Evolutionary conservation across 305 asterid genomes (phyloP).

Genomic region (Fraxinus albicans): DNA sequence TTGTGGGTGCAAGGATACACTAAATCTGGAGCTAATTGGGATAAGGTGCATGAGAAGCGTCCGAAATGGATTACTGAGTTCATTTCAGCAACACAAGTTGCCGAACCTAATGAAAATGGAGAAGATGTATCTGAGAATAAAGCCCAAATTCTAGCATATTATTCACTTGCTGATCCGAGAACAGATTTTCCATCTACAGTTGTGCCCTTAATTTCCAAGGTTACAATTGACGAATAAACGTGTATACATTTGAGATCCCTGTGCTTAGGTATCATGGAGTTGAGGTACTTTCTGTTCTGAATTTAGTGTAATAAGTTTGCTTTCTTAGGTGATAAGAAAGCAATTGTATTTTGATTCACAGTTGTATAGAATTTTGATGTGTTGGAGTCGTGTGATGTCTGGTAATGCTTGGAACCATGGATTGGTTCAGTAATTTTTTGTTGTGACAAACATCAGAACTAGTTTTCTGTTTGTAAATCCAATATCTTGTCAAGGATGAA

Average conservation of each 20-base stretch:
- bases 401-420: neutral
- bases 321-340: neutral
- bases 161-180: slow-evolving; percentile 49
- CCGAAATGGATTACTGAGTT: slow-evolving; percentile 50
- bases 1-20: slow-evolving; percentile 52
- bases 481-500: no score
- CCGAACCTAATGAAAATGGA: slow-evolving; percentile 14
- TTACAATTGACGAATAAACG: neutral
- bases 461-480: no score
- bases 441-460: neutral
- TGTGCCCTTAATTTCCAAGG: slow-evolving; percentile 10
- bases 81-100: slow-evolving; percentile 39
- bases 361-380: neutral
- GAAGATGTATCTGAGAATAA: slow-evolving; percentile 32
- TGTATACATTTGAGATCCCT: neutral
- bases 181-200: slow-evolving; percentile 39
- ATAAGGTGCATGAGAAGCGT: slow-evolving; percentile 38
- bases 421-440: no score
- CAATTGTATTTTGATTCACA: neutral
- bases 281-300: neutral
- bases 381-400: neutral
- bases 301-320: neutral
- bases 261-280: neutral
- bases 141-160: slow-evolving; percentile 52
- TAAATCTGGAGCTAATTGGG: slow-evolving; percentile 23